These are phyloP conservation scores for Periconia sp. DNA, from an alignment of 2,329 filamentous ascomycete genomes.

Conservation along the genomic window DNA sequence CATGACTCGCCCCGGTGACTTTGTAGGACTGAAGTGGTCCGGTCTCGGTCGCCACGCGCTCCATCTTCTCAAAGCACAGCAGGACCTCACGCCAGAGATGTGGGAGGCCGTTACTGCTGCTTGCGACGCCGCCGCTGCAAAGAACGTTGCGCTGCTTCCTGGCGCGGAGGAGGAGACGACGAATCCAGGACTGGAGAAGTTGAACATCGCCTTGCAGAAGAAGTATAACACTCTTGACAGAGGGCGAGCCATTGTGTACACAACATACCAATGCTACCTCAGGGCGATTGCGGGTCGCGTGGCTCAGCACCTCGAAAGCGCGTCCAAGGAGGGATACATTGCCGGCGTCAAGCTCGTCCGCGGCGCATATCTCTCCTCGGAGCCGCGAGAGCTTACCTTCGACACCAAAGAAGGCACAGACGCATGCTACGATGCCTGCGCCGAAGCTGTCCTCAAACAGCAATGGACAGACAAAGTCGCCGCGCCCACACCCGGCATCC, in stretches of 20 bases:
- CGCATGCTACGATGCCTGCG: conserved; percentile 72
- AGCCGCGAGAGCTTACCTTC: conserved; percentile 59
- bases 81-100: conserved; percentile 69
- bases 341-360: conserved; percentile 64
- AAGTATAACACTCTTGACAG: conserved; percentile 68
- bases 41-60: conserved; percentile 79
- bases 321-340: conserved; percentile 56
- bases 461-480: conserved; percentile 64
- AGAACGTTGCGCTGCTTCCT: conserved; percentile 77
- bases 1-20: conserved; percentile 58
- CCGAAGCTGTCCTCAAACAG: conserved; percentile 69
- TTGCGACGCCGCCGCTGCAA: conserved; percentile 72
- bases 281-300: conserved; percentile 54
- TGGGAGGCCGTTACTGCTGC: conserved; percentile 74
- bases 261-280: conserved; percentile 65
- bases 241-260: conserved; percentile 74
- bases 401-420: conserved; percentile 62
- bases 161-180: conserved; percentile 84
- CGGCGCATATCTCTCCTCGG: conserved; percentile 61
- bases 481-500: conserved; percentile 42
- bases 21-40: conserved; percentile 71
- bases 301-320: conserved; percentile 53
- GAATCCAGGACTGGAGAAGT: conserved; percentile 80
- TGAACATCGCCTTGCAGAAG: conserved; percentile 78
- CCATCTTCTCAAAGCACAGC: conserved; percentile 66